Evolutionary conservation across 1,284 basidiomycete species (phyloP).

Genomic region (Mycena citricolor): DNA sequence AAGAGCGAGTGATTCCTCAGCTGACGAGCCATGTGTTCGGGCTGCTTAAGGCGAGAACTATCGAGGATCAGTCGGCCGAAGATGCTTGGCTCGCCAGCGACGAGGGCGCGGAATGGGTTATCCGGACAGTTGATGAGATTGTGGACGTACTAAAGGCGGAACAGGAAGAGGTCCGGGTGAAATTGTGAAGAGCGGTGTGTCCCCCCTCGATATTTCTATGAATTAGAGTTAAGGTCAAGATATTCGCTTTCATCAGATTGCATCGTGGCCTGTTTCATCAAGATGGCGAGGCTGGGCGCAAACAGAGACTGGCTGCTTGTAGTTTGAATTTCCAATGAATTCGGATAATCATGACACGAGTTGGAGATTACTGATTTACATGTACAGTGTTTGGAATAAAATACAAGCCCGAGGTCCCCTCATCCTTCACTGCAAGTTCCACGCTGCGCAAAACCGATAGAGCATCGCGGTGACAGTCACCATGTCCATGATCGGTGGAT

Average conservation of each 20-base stretch:
- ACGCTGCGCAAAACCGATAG: slow-evolving; percentile 72
- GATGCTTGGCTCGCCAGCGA: slow-evolving; percentile 87
- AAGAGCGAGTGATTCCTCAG: slow-evolving; percentile 88
- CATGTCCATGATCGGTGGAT: slow-evolving; percentile 84
- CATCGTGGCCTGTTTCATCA: slow-evolving; percentile 7
- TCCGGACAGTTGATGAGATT: slow-evolving; percentile 83
- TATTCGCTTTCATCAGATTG: slow-evolving; percentile 17
- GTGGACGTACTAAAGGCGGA: slow-evolving; percentile 65
- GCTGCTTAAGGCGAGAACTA: slow-evolving; percentile 78
- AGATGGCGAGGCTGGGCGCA: no score
- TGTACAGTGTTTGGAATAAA: slow-evolving; percentile 15
- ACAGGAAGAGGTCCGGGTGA: slow-evolving; percentile 48
- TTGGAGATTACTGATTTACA: no score
- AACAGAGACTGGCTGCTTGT: no score
- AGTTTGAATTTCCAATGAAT: no score
- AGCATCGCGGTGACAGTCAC: slow-evolving; percentile 81
- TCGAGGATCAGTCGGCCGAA: slow-evolving; percentile 63
- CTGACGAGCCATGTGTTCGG: slow-evolving; percentile 92
- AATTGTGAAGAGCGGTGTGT: slow-evolving; percentile 48
- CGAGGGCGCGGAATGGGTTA: slow-evolving; percentile 90
- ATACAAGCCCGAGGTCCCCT: no score
- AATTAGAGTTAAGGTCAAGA: slow-evolving; percentile 6
- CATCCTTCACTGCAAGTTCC: slow-evolving; percentile 67
- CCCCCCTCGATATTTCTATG: slow-evolving; percentile 10
- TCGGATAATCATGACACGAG: no score